Evolutionary conservation across 345 rosid species (phyloP).

Genomic region (Linum lewisii): DNA sequence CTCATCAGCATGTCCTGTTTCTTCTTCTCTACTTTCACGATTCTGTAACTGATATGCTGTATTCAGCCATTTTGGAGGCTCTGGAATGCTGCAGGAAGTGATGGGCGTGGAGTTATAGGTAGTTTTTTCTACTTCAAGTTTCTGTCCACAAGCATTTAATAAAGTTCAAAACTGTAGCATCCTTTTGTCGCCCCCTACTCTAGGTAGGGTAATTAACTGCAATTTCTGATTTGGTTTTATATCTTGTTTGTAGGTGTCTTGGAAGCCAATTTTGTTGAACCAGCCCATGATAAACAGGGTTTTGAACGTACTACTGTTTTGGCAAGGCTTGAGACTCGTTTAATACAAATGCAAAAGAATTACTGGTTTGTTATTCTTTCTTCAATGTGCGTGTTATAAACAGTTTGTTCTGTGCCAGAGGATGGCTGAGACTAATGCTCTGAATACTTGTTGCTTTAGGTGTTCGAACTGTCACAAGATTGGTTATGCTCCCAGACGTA

Average conservation of each 20-base stretch:
- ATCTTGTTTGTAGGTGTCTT: slow-evolving; percentile 49
- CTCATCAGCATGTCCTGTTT: not conserved
- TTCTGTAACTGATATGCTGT: slow-evolving; percentile 1
- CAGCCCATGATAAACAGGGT: slow-evolving; percentile 97
- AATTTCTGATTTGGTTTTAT: not conserved
- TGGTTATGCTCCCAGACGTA: slow-evolving; percentile 65
- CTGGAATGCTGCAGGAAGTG: slow-evolving; percentile 88
- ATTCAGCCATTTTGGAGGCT: slow-evolving; percentile 96
- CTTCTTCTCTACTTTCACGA: not conserved
- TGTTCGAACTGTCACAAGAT: slow-evolving; percentile 52
- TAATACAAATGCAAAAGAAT: slow-evolving; percentile 70
- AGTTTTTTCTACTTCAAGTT: slow-evolving; percentile 9
- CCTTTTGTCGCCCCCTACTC: not conserved
- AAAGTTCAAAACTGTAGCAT: too few species aligned
- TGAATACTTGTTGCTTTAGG: slow-evolving; percentile 33
- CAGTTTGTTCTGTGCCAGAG: not conserved
- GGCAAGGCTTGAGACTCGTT: slow-evolving; percentile 67
- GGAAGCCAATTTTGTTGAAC: slow-evolving; percentile 94
- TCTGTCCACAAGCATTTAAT: not conserved
- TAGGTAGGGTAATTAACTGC: not conserved
- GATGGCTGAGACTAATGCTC: not conserved
- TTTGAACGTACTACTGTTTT: slow-evolving; percentile 89
- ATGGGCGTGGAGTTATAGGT: slow-evolving; percentile 97
- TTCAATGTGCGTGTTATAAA: not conserved
- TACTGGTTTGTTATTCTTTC: slow-evolving; percentile 52